Evolutionary conservation across 2,329 filamentous ascomycete species (phyloP).

Genomic region (Fusarium tuaranense): DNA sequence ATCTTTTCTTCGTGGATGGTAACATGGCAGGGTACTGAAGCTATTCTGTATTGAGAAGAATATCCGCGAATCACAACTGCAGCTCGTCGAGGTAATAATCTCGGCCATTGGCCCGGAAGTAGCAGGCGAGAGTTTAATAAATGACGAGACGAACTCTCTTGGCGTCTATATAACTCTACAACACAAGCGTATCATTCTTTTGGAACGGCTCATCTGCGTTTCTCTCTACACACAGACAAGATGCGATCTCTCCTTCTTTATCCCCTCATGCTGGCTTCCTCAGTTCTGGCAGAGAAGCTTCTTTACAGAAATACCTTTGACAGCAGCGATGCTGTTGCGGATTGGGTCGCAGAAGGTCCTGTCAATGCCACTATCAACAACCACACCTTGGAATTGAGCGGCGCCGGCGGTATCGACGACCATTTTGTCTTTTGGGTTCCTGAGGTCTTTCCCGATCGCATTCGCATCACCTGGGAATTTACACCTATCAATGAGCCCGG

Average conservation of each 20-base stretch:
- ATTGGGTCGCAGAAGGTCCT: conserved; percentile 37
- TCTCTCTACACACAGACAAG: background rate
- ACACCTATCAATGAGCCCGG: conserved; percentile 32
- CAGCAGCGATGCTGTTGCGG: conserved; percentile 18
- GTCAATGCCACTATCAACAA: conserved; percentile 33
- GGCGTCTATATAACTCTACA: background rate
- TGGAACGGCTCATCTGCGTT: background rate
- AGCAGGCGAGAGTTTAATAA: background rate
- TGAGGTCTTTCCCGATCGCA: conserved; percentile 37
- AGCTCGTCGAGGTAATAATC: background rate
- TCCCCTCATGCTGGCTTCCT: conserved; percentile 9
- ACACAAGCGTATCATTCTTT: background rate
- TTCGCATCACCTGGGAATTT: conserved; percentile 42
- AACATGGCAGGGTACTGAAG: background rate
- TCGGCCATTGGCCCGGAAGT: conserved; percentile 10
- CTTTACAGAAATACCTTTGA: conserved; percentile 39
- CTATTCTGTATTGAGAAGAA: conserved; percentile 17
- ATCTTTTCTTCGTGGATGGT: conserved; percentile 11
- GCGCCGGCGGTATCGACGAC: conserved; percentile 25
- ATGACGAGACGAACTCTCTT: background rate
- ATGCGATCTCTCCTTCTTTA: conserved; percentile 18
- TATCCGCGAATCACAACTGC: background rate
- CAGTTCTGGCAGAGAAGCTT: conserved; percentile 27
- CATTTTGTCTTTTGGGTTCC: conserved; percentile 41
- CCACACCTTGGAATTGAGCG: conserved; percentile 38